Percentiles rank a stretch among this genome's conserved stretches.
These are phyloP conservation scores for Trichoderma aggressivum DNA, from an alignment of 2,329 filamentous ascomycete genomes.

Conservation along the genomic window DNA sequence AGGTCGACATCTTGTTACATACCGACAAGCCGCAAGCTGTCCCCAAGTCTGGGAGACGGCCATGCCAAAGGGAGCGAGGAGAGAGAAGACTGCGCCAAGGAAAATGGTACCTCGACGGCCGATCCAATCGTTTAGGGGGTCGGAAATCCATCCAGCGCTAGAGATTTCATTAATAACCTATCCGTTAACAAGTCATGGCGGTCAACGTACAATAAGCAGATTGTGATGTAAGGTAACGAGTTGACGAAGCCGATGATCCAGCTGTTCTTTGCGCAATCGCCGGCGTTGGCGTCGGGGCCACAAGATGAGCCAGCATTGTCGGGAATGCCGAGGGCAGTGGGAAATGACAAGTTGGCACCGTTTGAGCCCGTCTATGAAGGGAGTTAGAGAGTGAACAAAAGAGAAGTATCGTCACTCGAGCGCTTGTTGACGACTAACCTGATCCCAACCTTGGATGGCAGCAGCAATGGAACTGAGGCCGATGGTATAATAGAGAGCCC, in stretches of 20 bases:
- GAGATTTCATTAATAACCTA: constrained; percentile 4
- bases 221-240: constrained; percentile 42
- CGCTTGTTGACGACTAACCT: constrained; percentile 27
- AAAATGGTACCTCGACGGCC: constrained; percentile 65
- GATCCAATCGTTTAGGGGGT: constrained; percentile 56
- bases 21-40: constrained; percentile 54
- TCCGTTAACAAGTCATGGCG: neutral
- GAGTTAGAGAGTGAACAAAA: neutral
- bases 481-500: constrained; percentile 45
- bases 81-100: constrained; percentile 58
- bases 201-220: constrained; percentile 39
- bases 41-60: constrained; percentile 57
- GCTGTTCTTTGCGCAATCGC: constrained; percentile 43
- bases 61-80: constrained; percentile 59
- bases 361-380: constrained; percentile 40
- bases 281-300: constrained; percentile 33
- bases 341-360: constrained; percentile 48
- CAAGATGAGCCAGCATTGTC: constrained; percentile 31
- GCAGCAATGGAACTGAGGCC: constrained; percentile 52
- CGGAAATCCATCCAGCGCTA: constrained; percentile 58
- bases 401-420: neutral
- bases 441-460: constrained; percentile 49
- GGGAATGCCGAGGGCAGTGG: constrained; percentile 42
- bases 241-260: constrained; percentile 64
- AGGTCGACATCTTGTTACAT: constrained; percentile 25